These are phyloP conservation scores for Penicillium silybi DNA, from an alignment of 495 filamentous ascomycete genomes.

Conservation along the genomic window DNA sequence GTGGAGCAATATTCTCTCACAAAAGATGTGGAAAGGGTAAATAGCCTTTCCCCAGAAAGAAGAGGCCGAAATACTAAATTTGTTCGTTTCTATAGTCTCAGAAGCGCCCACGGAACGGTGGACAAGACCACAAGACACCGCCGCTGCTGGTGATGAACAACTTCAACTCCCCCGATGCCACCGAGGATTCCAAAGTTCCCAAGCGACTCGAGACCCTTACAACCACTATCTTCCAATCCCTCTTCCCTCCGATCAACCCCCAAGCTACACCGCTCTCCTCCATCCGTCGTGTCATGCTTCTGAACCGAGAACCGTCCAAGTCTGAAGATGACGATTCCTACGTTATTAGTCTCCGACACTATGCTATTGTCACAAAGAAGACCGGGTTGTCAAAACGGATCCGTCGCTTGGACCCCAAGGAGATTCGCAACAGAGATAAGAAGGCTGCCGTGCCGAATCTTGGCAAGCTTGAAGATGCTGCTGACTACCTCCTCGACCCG, in stretches of 20 bases:
- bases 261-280: conserved; percentile 82
- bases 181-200: conserved; percentile 57
- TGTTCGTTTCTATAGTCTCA: too few relatives aligned
- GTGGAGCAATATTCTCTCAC: conserved; percentile 96
- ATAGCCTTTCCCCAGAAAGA: too few relatives aligned
- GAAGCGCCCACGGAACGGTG: conserved; percentile 74
- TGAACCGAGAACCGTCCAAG: conserved; percentile 67
- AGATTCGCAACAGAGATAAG: conserved; percentile 61
- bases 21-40: conserved; percentile 83
- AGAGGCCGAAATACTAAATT: too few relatives aligned
- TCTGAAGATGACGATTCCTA: conserved; percentile 64
- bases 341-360: conserved; percentile 88
- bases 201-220: conserved; percentile 91
- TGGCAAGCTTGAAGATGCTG: conserved; percentile 84
- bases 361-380: conserved; percentile 85
- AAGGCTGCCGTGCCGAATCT: conserved; percentile 76
- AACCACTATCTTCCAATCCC: conserved; percentile 90
- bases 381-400: conserved; percentile 80
- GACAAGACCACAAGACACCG: conserved; percentile 76
- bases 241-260: conserved; percentile 95
- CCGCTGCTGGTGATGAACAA: conserved; percentile 98
- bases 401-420: conserved; percentile 82
- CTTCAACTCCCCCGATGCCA: conserved; percentile 63
- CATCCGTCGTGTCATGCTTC: conserved; percentile 81
- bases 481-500: conserved; percentile 86